Evolutionary conservation across 441 rosid genomes (phyloP).

Genomic region (Mallotus repandus): DNA sequence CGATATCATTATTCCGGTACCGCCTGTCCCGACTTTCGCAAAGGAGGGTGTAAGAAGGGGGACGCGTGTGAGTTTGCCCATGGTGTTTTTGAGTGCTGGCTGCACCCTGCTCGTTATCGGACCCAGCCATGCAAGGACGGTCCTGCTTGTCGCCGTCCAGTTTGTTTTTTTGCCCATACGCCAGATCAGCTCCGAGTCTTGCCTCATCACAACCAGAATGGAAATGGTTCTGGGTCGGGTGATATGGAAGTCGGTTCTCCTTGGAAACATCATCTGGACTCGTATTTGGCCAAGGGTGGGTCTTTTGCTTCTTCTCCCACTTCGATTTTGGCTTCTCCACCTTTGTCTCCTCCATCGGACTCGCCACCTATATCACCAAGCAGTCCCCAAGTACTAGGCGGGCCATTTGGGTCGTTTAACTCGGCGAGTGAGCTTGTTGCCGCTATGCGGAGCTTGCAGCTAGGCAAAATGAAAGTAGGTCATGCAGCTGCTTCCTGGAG

Average conservation of each 20-base stretch:
- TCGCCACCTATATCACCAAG: slow-evolving; percentile 54
- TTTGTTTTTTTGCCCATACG: slow-evolving; percentile 87
- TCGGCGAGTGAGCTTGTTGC: slow-evolving; percentile 46
- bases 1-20: slow-evolving; percentile 70
- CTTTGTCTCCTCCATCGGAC: slow-evolving; percentile 46
- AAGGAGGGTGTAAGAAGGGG: slow-evolving; percentile 67
- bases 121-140: slow-evolving; percentile 95
- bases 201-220: slow-evolving; percentile 44
- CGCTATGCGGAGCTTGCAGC: slow-evolving; percentile 59
- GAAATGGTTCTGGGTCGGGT: slow-evolving; percentile 32
- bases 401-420: slow-evolving; percentile 45
- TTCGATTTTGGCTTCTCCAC: slow-evolving; percentile 47
- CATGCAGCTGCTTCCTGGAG: slow-evolving; percentile 50
- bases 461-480: slow-evolving; percentile 52
- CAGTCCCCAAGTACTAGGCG: slow-evolving; percentile 46
- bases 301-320: slow-evolving; percentile 46
- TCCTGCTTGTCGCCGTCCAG: slow-evolving; percentile 56
- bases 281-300: slow-evolving; percentile 21
- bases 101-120: slow-evolving; percentile 79
- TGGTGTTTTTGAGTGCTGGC: slow-evolving; percentile 99
- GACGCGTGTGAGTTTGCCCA: slow-evolving; percentile 80
- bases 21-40: slow-evolving; percentile 76
- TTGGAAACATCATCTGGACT: slow-evolving; percentile 40
- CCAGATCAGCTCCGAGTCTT: slow-evolving; percentile 68
- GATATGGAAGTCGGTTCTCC: slow-evolving; percentile 58